A percentile compares a stretch with the other conserved stretches of the same genome.
phyloP scores from a whole-genome alignment of 148 eudicot genomes.

The Persicaria maculosa region DNA sequence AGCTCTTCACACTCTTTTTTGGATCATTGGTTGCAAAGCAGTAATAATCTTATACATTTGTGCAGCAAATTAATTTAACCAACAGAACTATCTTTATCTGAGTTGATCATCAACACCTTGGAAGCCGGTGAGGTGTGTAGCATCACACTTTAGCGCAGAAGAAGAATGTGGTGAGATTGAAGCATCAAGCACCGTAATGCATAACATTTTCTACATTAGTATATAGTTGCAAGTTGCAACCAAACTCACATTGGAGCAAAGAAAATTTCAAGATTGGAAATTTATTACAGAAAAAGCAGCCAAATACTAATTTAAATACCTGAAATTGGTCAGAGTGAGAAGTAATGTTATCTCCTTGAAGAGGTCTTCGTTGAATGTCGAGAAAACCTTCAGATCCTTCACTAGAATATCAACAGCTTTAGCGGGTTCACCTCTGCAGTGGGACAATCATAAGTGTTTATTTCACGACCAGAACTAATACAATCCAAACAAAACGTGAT shows the following conservation, averaged over 20 bases:
- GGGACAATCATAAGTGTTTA: background rate
- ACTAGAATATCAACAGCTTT: slow-evolving; percentile 56
- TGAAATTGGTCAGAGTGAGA: slow-evolving; percentile 41
- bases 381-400: slow-evolving; percentile 54
- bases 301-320: slow-evolving; percentile 25
- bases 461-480: background rate
- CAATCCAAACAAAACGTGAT: background rate
- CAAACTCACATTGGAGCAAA: background rate
- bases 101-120: background rate
- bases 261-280: background rate
- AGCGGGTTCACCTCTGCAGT: slow-evolving; percentile 37
- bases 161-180: background rate
- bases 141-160: background rate
- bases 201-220: background rate
- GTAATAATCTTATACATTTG: background rate
- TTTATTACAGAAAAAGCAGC: background rate
- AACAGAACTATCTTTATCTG: background rate
- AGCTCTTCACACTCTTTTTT: background rate
- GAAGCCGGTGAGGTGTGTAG: background rate
- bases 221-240: background rate
- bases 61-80: background rate
- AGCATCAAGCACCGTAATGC: background rate
- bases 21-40: background rate
- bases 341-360: slow-evolving; percentile 54
- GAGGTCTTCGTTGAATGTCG: slow-evolving; percentile 43